A percentile compares a stretch with the other conserved stretches of the same genome.
Evolutionary conservation across 139 green algal species (phyloP).

Genomic region (Tetraselmis striata): DNA sequence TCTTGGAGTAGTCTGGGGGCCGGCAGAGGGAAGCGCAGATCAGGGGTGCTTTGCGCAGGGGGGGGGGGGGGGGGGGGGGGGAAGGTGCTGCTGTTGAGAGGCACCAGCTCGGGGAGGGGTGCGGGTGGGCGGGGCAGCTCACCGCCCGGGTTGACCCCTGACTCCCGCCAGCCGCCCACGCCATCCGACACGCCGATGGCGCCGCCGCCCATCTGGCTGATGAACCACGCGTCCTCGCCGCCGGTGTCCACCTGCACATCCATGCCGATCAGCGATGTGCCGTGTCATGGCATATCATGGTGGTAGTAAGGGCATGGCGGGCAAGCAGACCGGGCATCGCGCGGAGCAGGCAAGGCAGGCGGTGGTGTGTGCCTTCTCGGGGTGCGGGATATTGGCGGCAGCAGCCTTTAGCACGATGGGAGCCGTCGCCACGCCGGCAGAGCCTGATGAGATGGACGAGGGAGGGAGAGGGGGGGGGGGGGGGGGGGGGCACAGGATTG

Average conservation of each 20-base stretch:
- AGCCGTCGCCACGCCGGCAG: not conserved
- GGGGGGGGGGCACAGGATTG: too few species aligned
- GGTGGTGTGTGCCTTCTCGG: conserved; percentile 60
- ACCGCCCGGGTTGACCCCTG: conserved; percentile 77
- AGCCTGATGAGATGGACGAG: too few species aligned
- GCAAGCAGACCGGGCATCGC: too few species aligned
- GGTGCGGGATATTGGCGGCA: conserved; percentile 60
- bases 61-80: too few species aligned
- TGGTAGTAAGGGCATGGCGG: not conserved
- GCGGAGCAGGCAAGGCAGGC: too few species aligned
- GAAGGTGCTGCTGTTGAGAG: too few species aligned
- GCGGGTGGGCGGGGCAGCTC: not conserved
- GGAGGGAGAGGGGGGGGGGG: too few species aligned
- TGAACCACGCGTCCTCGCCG: conserved; percentile 82
- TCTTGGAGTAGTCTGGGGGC: conserved; percentile 71
- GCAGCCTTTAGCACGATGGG: not conserved
- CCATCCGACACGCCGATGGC: conserved; percentile 80
- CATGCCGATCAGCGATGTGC: not conserved
- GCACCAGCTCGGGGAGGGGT: too few species aligned
- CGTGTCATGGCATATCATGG: not conserved
- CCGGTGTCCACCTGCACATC: conserved; percentile 50
- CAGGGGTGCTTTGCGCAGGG: too few species aligned
- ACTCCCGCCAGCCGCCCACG: conserved; percentile 81
- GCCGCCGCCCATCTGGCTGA: conserved; percentile 41
- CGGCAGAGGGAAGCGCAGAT: too few species aligned